Base-by-base conservation (phyloP, 1,284 basidiomycete species). In the Cutaneotrichosporon cyanovorans region DNA sequence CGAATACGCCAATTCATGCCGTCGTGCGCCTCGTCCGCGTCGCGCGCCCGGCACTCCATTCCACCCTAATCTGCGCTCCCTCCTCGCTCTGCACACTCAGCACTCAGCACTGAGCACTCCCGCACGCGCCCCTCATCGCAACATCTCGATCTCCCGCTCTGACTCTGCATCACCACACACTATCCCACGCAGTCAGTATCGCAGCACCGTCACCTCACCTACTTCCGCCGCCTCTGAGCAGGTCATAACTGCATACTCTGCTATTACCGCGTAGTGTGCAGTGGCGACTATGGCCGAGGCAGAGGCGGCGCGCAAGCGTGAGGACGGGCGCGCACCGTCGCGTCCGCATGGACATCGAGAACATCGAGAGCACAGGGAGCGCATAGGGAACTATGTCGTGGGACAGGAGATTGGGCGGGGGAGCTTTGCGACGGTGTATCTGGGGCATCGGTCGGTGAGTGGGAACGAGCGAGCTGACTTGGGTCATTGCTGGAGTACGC, bases 381-480 rank as follows among this genome's bases (percentile, higher is more conserved):
- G 70, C 46, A 62, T 76, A 53, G 77, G 77, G 35, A 73, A 74
- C 51, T 79, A 77, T 64, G 59, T 71, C 33, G 62, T 80, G 28
- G 72, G 71, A 2, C 61, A 66, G 20, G 78, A 80, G 66, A 78
- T 80, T 46, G 78, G 78, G 15, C 70, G 76, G 46, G 93, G 93
- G 30, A 91, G 87, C 66, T 98, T 98, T 71, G 93, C 92, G 23
- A 93, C 86, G 1, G 93, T 99, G 32, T 93, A 90, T 73, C 86
- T 86, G 57, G 95, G 90, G 19, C 87, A 89, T 71, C 83, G 90
- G 65, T 81, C 84, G 69, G 90, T 88, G 60, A 56, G 82, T 75
- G 25, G 19, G 15, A n/a, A n/a, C 28, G 8, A 12, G 28, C 14
- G n/a, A n/a, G n/a, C n/a, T n/a, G n/a, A n/a, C n/a, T n/a, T n/a